phyloP scores from a whole-genome alignment of 2,329 filamentous ascomycete species.

The Chrysosporium keratinophilum region DNA sequence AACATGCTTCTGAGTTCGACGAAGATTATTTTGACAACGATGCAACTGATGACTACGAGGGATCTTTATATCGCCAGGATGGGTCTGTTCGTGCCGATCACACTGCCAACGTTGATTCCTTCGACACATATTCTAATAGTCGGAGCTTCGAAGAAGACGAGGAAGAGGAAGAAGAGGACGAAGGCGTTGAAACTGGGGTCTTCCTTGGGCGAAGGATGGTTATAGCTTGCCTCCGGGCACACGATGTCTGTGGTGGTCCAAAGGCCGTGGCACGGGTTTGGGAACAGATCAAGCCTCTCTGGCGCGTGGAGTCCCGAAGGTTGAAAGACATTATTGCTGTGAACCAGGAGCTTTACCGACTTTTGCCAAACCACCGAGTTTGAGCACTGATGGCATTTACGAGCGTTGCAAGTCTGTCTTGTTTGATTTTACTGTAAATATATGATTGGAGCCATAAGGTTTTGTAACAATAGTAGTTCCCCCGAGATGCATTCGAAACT shows the following conservation, averaged over 20 bases:
- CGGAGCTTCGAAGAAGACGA: constrained; percentile 1
- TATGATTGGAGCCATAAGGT: neutral
- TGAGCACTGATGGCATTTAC: neutral
- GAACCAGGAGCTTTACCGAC: constrained; percentile 30
- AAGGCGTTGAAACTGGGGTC: constrained; percentile 31
- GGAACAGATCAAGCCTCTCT: constrained; percentile 32
- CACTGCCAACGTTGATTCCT: neutral
- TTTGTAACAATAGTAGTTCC: neutral
- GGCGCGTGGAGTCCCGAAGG: constrained; percentile 30
- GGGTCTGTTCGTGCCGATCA: neutral
- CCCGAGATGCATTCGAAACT: no score
- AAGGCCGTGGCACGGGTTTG: constrained; percentile 31
- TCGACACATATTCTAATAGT: neutral
- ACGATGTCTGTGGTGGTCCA: constrained; percentile 29
- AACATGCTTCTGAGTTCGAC: neutral
- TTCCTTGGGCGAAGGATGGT: constrained; percentile 35
- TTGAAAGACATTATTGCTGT: constrained; percentile 29
- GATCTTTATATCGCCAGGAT: neutral
- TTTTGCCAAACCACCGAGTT: constrained; percentile 17
- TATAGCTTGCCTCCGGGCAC: constrained; percentile 31
- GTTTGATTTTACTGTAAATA: neutral
- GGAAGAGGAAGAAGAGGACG: constrained; percentile 17
- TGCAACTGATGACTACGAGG: neutral
- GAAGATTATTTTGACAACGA: neutral
- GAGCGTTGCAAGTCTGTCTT: neutral